phyloP scores from a whole-genome alignment of 78 protist genomes.

The Dictyostelium brefeldianum region DNA sequence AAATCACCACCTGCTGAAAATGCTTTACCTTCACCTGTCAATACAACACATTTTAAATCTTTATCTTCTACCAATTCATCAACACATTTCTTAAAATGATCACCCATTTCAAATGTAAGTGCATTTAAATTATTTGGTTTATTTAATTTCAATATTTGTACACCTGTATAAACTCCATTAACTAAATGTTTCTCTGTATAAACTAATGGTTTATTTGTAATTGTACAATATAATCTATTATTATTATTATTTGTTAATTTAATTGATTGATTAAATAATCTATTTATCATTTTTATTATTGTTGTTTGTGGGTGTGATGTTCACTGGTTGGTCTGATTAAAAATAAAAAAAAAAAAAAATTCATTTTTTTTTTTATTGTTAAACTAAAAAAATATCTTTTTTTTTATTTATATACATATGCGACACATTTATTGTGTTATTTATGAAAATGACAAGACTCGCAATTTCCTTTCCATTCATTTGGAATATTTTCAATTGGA shows the following conservation, averaged over 20 bases:
- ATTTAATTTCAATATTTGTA: conserved; percentile 37
- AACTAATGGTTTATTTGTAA: conserved; percentile 33
- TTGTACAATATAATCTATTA: not conserved
- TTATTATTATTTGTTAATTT: not conserved
- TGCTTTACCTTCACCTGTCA: conserved; percentile 83
- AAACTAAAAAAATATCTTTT: not conserved
- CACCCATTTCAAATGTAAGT: conserved; percentile 67
- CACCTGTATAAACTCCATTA: conserved; percentile 44
- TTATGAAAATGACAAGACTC: conserved; percentile 71
- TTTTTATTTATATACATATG: too few relatives aligned
- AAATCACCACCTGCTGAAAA: conserved; percentile 88
- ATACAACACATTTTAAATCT: conserved; percentile 50
- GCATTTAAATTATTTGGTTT: conserved; percentile 76
- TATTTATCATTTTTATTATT: not conserved
- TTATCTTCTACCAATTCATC: conserved; percentile 19
- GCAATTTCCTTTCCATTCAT: conserved; percentile 85
- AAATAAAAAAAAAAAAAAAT: not conserved
- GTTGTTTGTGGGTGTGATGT: not conserved
- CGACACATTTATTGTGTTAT: not conserved
- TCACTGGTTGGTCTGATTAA: not conserved
- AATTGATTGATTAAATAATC: conserved; percentile 2
- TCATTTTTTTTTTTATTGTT: too few relatives aligned
- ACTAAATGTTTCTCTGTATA: conserved; percentile 57
- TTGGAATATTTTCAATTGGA: conserved; percentile 5
- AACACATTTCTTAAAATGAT: conserved; percentile 24